Base-by-base conservation (phyloP, 73 alveolate species). In the Tetrahymena elliotti region DNA sequence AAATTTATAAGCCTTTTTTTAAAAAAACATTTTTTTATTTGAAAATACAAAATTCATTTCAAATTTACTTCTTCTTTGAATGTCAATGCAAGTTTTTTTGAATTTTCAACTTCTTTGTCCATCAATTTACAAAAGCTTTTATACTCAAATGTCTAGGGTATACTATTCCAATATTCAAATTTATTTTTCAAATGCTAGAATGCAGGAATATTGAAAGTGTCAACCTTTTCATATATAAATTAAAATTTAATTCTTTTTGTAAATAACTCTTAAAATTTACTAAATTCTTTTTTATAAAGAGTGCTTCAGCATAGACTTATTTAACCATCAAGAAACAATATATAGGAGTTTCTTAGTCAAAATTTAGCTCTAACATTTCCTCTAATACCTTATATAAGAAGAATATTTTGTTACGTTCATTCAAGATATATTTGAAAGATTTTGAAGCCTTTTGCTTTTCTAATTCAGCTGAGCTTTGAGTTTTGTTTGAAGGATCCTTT, bases 81-180 rank as follows among this genome's bases (percentile, higher is more conserved):
- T 39, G 93, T 84, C 16, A 84, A 84, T 40, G 93, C 93, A 83
- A 94, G 82, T 37, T 94, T 94, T 94, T 94, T 31, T 8, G 96
- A 94, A 35, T 94, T 94, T 35, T 94, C 96, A 6, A 94, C 96
- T 53, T 94, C 96, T 31, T 94, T 94, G n/a, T 94, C 39, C 35
- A 94, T 94, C 20, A 94, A 92, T 38, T 94, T 94, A 38, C 96
- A 94, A 35, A 94, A 94, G 41, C 96, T 94, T 84, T 94, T 94
- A 41, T 94, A 94, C 31, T 94, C 96, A 94, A 94, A 94, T n/a
- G 96, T 84, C 20, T 88, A 52, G 3, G 96, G 93, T 12, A 94
- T 39, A 94, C 93, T 94, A 94, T 94, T 94, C 93, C 93, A 94
- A 33, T 84, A 94, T 94, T 94, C 96, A 22, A 39, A 84, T 52